Conservation (phyloP, 768 basidiomycete genomes). For the Termitomyces sp. region DNA sequence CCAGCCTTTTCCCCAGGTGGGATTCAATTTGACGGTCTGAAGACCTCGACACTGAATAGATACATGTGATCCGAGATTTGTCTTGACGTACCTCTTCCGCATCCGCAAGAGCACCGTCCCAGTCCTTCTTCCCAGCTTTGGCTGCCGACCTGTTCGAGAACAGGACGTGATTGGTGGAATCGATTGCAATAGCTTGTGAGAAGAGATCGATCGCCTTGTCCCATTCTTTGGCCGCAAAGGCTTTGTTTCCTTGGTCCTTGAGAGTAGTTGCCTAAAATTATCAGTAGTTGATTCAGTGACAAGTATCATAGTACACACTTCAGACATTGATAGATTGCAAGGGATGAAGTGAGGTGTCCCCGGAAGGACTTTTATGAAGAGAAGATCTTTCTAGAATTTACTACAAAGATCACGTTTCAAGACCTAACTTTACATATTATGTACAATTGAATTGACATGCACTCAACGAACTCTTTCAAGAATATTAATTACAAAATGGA, state of each 20-base stretch:
- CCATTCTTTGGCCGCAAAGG: slow-evolving; percentile 90
- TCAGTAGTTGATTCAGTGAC: not conserved
- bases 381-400: slow-evolving; percentile 24
- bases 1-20: slow-evolving; percentile 86
- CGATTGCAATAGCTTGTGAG: slow-evolving; percentile 76
- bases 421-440: slow-evolving; percentile 17
- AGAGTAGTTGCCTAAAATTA: slow-evolving; percentile 43
- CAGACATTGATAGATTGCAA: slow-evolving; percentile 27
- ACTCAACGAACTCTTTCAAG: not conserved
- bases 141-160: slow-evolving; percentile 93
- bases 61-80: slow-evolving; percentile 4
- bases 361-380: slow-evolving; percentile 10
- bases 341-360: slow-evolving; percentile 17
- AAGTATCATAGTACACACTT: slow-evolving; percentile 25
- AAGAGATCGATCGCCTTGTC: slow-evolving; percentile 83
- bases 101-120: slow-evolving; percentile 71
- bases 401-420: slow-evolving; percentile 19
- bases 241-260: slow-evolving; percentile 94
- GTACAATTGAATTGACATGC: not conserved
- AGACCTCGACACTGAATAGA: slow-evolving; percentile 8
- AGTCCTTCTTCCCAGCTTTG: slow-evolving; percentile 80
- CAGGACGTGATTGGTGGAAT: slow-evolving; percentile 80
- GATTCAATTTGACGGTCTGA: slow-evolving; percentile 75
- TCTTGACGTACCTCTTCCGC: slow-evolving; percentile 72
- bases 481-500: not conserved